Evolutionary conservation across 176 grass and related monocot genomes (phyloP), one percentile per base, ranked within the genome.

Genomic region (Zoysia japonica): DNA sequence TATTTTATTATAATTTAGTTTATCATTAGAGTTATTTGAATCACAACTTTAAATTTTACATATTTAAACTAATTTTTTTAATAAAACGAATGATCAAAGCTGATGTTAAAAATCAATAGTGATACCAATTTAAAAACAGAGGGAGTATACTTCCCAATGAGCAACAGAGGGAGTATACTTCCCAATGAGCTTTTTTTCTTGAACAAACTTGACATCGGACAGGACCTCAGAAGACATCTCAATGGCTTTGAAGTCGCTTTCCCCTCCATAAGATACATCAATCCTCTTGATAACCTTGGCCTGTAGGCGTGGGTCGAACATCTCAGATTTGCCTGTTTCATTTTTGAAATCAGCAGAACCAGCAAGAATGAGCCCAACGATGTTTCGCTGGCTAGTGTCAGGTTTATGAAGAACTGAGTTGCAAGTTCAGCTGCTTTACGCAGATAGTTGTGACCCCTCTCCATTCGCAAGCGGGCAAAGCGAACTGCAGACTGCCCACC

Each of bases 181-280:
- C 20, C 89, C 86, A 9, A 88, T 82, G n/a, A 91, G 80, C 78
- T 91, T 91, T 79, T 91, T 91, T 59, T 91, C 89, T 74, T 91
- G 89, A 19, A 91, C 83, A 62, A 91, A 91, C 74, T 91, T 91
- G 36, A 88, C 89, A 53, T 91, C 80, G 8, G 89, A 81, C 0
- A 91, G 65, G 11, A 88, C 86, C 82, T 91, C 89, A 0, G 59
- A 69, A 3, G 89, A 85, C 80, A 91, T 80, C 78, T 91, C 89
- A 2, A 91, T 91, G 9, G 89, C 89, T 70, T 91, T 91, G 64
- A 91, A 91, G 65, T 86, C 86, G 0, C 66, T 91, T 5, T 91
- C 89, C 13, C 89, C 86, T 48, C 89, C 86, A 28, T 91, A 91
- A 0, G 89, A 91, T 17, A 91, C 85, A n/a, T 91, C 89, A 45